These are phyloP conservation scores for Straminergon stramineum DNA, from an alignment of 225 moss, liverwort and hornwort species.

Conservation along the genomic window DNA sequence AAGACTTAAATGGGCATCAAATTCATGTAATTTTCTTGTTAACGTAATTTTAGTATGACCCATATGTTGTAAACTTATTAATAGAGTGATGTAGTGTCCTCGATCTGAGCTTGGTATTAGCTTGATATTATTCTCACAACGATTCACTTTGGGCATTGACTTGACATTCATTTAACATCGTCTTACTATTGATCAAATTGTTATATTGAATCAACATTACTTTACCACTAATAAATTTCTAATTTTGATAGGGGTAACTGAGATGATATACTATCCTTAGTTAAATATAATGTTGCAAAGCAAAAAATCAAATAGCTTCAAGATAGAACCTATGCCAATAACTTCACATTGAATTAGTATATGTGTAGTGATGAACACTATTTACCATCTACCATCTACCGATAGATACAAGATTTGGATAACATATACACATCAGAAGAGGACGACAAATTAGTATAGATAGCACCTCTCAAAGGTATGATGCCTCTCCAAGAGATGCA, in stretches of 20 bases:
- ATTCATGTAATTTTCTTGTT: neutral
- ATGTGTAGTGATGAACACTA: neutral
- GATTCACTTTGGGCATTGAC: neutral
- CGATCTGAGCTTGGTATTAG: neutral
- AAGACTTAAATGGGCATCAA: neutral
- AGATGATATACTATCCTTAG: neutral
- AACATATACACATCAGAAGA: neutral
- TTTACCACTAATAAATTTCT: neutral
- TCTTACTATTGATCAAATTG: neutral
- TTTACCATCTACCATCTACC: neutral
- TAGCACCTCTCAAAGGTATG: slow-evolving; percentile 76
- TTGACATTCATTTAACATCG: neutral
- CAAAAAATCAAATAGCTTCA: neutral
- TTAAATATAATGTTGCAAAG: neutral
- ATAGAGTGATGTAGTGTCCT: neutral
- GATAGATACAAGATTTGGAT: neutral
- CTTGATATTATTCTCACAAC: neutral
- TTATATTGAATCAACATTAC: neutral
- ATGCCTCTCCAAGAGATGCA: slow-evolving; percentile 75
- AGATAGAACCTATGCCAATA: neutral
- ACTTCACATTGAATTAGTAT: neutral
- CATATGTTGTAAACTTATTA: neutral
- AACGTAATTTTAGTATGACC: neutral
- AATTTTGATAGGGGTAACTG: neutral
- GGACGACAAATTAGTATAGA: neutral